phyloP scores from a whole-genome alignment of 139 green algal species.

The Chlorella sorokiniana region DNA sequence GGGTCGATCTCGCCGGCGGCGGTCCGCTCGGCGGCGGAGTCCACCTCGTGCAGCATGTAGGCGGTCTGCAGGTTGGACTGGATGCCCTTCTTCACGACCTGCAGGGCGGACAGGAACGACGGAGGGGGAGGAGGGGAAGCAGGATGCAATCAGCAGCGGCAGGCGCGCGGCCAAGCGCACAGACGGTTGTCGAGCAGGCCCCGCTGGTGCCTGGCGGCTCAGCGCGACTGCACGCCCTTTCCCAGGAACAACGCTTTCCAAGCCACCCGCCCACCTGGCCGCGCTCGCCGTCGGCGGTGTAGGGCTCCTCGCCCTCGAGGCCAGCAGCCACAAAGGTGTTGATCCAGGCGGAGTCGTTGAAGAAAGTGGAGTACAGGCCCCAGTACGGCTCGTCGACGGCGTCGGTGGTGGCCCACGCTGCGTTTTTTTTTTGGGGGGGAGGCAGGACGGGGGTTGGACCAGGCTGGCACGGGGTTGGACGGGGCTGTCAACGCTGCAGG shows the following conservation, averaged over 20 bases:
- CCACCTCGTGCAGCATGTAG: constrained; percentile 32
- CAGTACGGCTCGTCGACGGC: neutral
- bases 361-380: neutral
- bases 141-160: too few relatives aligned
- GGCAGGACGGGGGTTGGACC: too few relatives aligned
- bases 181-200: too few relatives aligned
- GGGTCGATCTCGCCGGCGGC: neutral
- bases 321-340: constrained; percentile 8
- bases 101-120: neutral
- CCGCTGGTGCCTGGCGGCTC: too few relatives aligned
- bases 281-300: neutral
- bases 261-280: neutral
- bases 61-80: constrained; percentile 20
- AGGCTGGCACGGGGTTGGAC: neutral
- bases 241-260: too few relatives aligned
- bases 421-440: neutral
- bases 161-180: too few relatives aligned
- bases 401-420: constrained; percentile 1
- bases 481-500: too few relatives aligned
- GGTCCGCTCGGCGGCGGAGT: neutral
- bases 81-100: constrained; percentile 25
- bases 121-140: neutral
- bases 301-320: neutral
- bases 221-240: too few relatives aligned
- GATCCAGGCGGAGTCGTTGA: constrained; percentile 14